Evolutionary conservation across 441 rosid genomes (phyloP).

Genomic region (Capsella rubella): DNA sequence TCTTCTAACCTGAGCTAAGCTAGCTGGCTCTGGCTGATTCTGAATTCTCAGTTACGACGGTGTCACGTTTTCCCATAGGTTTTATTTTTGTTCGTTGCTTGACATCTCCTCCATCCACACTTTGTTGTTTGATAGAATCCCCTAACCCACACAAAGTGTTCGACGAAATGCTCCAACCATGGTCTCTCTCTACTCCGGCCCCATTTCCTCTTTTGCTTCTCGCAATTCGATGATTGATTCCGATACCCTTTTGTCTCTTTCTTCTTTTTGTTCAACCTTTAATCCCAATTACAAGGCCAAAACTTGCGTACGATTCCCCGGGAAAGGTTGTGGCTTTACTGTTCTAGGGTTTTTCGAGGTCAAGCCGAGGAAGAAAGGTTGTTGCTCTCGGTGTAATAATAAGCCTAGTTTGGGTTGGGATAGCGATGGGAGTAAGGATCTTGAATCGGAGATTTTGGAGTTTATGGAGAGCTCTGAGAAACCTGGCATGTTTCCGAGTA

Average conservation of each 20-base stretch:
- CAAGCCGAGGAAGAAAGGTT: slow-evolving; percentile 45
- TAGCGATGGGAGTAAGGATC: slow-evolving; percentile 45
- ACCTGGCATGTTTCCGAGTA: slow-evolving; percentile 71
- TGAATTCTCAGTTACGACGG: slow-evolving; percentile 10
- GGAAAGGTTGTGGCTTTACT: slow-evolving; percentile 37
- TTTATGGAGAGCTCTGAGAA: slow-evolving; percentile 70
- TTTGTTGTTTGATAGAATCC: background rate
- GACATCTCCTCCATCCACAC: slow-evolving; percentile 11
- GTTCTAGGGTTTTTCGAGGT: slow-evolving; percentile 45
- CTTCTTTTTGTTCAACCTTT: slow-evolving; percentile 26
- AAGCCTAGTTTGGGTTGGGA: slow-evolving; percentile 45
- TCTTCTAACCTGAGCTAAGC: background rate
- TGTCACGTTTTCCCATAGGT: slow-evolving; percentile 31
- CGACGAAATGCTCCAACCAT: slow-evolving; percentile 91
- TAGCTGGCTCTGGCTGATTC: background rate
- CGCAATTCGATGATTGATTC: slow-evolving; percentile 46
- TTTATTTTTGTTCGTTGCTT: slow-evolving; percentile 54
- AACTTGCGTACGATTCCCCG: slow-evolving; percentile 8
- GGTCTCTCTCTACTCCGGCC: slow-evolving; percentile 57
- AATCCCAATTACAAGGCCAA: slow-evolving; percentile 30
- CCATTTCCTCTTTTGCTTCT: slow-evolving; percentile 41
- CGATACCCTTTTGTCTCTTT: slow-evolving; percentile 36
- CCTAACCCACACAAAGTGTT: slow-evolving; percentile 46
- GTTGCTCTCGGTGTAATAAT: slow-evolving; percentile 41
- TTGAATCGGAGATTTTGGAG: slow-evolving; percentile 86